Percentiles rank a stretch among this genome's conserved stretches.
These are phyloP conservation scores for Chlorella variabilis DNA, from an alignment of 163 green algal species.

Conservation along the genomic window DNA sequence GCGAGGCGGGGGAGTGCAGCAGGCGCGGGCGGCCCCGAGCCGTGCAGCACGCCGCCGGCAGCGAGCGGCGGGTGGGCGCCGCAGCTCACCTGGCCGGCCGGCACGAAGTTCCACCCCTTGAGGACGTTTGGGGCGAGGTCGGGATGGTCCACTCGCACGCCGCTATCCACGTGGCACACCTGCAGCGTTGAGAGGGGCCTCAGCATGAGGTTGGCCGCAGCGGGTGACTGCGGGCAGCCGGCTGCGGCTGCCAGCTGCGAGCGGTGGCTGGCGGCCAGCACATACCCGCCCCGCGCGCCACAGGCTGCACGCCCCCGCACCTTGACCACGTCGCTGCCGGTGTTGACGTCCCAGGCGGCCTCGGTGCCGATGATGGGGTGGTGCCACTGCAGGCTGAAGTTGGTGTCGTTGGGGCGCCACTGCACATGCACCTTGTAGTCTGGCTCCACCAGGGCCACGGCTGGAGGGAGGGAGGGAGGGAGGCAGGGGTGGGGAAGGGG, in stretches of 20 bases:
- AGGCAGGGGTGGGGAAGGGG: not conserved
- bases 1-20: too few species aligned
- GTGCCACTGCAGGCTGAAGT: slow-evolving; percentile 52
- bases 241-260: not conserved
- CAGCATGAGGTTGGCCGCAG: too few species aligned
- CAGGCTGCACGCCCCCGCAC: not conserved
- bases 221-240: not conserved
- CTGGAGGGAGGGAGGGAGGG: slow-evolving; percentile 13
- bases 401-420: slow-evolving; percentile 38
- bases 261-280: not conserved
- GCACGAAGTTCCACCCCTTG: slow-evolving; percentile 60
- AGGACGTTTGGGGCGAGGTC: slow-evolving; percentile 60
- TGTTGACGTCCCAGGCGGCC: slow-evolving; percentile 46
- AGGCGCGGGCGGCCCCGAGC: too few species aligned
- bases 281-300: not conserved
- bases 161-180: slow-evolving; percentile 72
- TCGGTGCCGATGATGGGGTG: slow-evolving; percentile 37
- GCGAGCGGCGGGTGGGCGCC: too few species aligned
- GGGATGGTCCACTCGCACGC: slow-evolving; percentile 60
- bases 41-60: too few species aligned
- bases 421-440: slow-evolving; percentile 53
- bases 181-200: too few species aligned
- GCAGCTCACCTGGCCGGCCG: slow-evolving; percentile 16
- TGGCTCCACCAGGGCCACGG: slow-evolving; percentile 51
- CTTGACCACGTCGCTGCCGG: slow-evolving; percentile 36